Conservation (phyloP, 495 filamentous ascomycete species). For the Aspergillus indologenus region DNA sequence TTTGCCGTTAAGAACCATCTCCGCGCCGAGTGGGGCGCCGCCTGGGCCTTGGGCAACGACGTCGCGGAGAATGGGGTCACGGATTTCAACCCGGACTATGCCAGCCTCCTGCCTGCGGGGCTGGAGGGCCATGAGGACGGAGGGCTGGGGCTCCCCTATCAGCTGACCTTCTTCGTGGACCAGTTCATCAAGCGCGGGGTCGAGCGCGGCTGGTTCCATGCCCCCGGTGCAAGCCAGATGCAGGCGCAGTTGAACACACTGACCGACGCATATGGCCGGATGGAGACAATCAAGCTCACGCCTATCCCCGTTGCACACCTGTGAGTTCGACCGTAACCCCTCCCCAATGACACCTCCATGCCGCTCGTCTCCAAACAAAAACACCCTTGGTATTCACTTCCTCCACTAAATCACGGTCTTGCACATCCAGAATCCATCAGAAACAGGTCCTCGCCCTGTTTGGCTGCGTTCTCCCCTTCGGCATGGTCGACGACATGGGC, state of each 20-base stretch:
- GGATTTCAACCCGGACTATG: conserved; percentile 57
- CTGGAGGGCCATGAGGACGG: conserved; percentile 60
- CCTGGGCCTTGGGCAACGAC: conserved; percentile 41
- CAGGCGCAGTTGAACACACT: conserved; percentile 60
- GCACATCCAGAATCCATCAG: conserved; percentile 65
- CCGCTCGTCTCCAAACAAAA: no score
- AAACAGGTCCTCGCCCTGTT: conserved; percentile 73
- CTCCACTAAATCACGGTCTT: no score
- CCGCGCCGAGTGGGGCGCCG: conserved; percentile 67
- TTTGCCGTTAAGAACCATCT: conserved; percentile 75
- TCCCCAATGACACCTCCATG: no score
- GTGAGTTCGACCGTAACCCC: conserved; percentile 38
- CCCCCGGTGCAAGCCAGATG: conserved; percentile 61
- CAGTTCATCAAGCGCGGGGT: conserved; percentile 62
- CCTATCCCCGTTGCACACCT: conserved; percentile 74
- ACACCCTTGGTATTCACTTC: no score
- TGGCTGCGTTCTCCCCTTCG: conserved; percentile 70
- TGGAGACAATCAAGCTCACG: conserved; percentile 73
- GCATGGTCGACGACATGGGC: conserved; percentile 66
- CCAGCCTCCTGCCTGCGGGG: conserved; percentile 55
- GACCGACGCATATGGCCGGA: conserved; percentile 62
- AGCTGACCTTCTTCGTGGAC: conserved; percentile 67
- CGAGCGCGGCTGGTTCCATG: conserved; percentile 57
- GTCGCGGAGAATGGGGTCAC: conserved; percentile 44
- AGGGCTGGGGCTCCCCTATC: conserved; percentile 62